Percentiles rank a stretch among this genome's conserved stretches.
Conservation (phyloP, 2,329 filamentous ascomycete genomes). For the Leptographium radiaticola region DNA sequence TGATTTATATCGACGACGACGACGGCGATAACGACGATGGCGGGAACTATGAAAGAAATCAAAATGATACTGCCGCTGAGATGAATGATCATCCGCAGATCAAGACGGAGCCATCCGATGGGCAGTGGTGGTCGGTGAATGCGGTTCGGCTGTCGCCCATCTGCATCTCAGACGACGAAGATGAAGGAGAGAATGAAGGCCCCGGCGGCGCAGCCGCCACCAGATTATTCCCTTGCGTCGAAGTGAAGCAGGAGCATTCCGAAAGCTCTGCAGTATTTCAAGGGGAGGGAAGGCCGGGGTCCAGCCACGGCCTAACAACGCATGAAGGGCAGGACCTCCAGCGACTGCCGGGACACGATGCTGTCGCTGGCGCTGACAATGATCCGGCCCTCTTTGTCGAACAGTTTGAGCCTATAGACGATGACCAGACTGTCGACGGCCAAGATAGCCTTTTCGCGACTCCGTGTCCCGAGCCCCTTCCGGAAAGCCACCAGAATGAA, state of each 20-base stretch:
- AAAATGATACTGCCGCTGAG: not conserved
- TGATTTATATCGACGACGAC: not conserved
- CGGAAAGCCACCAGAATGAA: not conserved
- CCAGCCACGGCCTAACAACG: not conserved
- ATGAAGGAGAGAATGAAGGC: not conserved
- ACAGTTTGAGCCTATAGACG: not conserved
- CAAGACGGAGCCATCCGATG: not conserved
- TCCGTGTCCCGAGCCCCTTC: not conserved
- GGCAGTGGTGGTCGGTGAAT: not conserved
- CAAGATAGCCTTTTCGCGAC: not conserved
- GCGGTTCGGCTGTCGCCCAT: not conserved
- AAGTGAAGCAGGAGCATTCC: not conserved
- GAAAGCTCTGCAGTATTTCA: not conserved
- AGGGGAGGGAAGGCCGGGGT: not conserved
- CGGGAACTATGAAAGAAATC: not conserved
- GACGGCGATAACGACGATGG: not conserved
- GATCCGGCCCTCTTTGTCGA: not conserved
- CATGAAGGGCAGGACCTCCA: no score
- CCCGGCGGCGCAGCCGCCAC: no score
- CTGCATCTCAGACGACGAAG: conserved; percentile 4
- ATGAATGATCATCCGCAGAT: not conserved
- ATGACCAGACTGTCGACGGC: not conserved
- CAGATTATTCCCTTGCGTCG: not conserved
- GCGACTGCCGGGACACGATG: no score
- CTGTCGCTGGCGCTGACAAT: not conserved